These are phyloP conservation scores for Myxozyma kluyveri DNA, from an alignment of 805 yeast species.

Conservation along the genomic window DNA sequence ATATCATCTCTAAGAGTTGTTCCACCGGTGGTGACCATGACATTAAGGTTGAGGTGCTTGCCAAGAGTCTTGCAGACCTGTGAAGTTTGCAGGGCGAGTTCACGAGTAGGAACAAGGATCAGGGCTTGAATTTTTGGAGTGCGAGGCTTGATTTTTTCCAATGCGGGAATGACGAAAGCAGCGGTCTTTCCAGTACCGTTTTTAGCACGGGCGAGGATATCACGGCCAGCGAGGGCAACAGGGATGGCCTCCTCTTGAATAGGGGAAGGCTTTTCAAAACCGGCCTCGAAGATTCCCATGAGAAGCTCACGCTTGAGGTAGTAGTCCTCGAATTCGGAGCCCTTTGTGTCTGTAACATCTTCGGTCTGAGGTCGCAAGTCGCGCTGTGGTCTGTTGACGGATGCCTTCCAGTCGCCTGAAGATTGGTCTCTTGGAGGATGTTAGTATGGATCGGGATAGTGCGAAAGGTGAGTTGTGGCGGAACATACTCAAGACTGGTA, in stretches of 20 bases:
- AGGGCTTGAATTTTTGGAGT: constrained; percentile 82
- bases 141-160: constrained; percentile 85
- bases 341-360: constrained; percentile 89
- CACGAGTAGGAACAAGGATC: constrained; percentile 95
- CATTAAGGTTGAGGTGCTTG: constrained; percentile 76
- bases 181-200: constrained; percentile 99
- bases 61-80: constrained; percentile 96
- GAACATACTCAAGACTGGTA: constrained; percentile 16
- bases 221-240: constrained; percentile 91
- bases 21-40: constrained; percentile 99
- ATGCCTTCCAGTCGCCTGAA: constrained; percentile 70
- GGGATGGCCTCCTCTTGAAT: constrained; percentile 98
- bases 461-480: background rate
- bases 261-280: constrained; percentile 96
- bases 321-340: constrained; percentile 88
- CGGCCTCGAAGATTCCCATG: constrained; percentile 99
- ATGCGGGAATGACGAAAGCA: constrained; percentile 89
- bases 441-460: background rate
- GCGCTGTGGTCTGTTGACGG: constrained; percentile 71
- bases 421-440: constrained; percentile 28
- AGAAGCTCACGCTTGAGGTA: constrained; percentile 85
- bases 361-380: constrained; percentile 91
- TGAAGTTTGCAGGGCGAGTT: constrained; percentile 93
- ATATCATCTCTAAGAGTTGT: constrained; percentile 92
- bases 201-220: constrained; percentile 94